Conservation (phyloP, 1,139 yeast species). For the Taphrina flavorubra region DNA sequence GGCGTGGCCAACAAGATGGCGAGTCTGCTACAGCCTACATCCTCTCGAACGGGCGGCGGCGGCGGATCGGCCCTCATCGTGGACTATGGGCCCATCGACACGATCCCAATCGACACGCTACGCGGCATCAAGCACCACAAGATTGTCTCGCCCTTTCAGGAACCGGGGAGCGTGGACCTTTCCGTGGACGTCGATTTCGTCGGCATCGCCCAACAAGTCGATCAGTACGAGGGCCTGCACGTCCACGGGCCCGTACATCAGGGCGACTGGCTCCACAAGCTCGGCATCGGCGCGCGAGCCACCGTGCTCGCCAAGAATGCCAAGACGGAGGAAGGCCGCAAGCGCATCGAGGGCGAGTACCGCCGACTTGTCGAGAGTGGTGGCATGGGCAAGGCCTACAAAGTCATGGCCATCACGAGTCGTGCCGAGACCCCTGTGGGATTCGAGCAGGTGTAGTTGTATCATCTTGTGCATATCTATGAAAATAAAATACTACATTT, state of each 20-base stretch:
- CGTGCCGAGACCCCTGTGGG: constrained; percentile 58
- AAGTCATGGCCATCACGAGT: constrained; percentile 72
- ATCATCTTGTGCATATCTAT: background rate
- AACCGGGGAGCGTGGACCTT: constrained; percentile 80
- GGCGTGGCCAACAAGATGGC: constrained; percentile 52
- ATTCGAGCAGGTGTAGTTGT: constrained; percentile 54
- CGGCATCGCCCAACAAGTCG: constrained; percentile 57
- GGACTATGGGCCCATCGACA: constrained; percentile 74
- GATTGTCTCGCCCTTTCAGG: constrained; percentile 74
- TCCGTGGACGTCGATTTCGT: constrained; percentile 84
- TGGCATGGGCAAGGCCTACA: constrained; percentile 79
- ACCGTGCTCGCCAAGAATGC: constrained; percentile 51
- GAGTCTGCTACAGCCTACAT: constrained; percentile 50
- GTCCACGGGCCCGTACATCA: constrained; percentile 70
- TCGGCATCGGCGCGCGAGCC: constrained; percentile 78
- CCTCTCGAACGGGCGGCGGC: constrained; percentile 62
- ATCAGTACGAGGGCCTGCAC: constrained; percentile 51
- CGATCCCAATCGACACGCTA: constrained; percentile 70
- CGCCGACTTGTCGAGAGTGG: constrained; percentile 68
- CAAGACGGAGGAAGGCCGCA: constrained; percentile 51
- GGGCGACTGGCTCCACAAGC: constrained; percentile 76
- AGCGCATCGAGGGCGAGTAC: constrained; percentile 63
- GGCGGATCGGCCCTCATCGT: constrained; percentile 67
- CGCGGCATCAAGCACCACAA: constrained; percentile 77
- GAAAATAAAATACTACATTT: constrained; percentile 47